Conservation (phyloP, 2,329 filamentous ascomycete genomes). For the Cladophialophora chaetospira region DNA sequence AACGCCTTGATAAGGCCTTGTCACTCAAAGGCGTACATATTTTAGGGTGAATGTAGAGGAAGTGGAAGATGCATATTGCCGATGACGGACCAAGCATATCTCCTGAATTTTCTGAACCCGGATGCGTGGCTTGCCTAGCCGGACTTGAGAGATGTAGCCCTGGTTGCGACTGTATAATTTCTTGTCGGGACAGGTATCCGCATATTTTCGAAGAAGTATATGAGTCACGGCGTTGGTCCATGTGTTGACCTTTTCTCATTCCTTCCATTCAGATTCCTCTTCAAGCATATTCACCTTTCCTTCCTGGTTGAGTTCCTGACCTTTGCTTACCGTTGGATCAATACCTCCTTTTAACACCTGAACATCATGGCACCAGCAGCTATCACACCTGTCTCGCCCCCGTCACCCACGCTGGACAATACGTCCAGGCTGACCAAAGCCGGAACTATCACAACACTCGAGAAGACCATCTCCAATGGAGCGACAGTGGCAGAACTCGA, state of each 20-base stretch:
- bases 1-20: conserved; percentile 14
- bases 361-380: conserved; percentile 29
- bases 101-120: background rate
- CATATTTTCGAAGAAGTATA: conserved; percentile 11
- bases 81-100: background rate
- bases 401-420: conserved; percentile 26
- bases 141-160: background rate
- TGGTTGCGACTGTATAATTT: background rate
- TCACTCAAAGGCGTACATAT: conserved; percentile 13
- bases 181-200: background rate
- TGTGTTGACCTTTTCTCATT: background rate
- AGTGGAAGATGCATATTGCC: background rate
- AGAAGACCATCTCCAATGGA: conserved; percentile 25
- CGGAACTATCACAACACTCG: conserved; percentile 28
- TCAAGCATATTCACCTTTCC: background rate
- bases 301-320: background rate
- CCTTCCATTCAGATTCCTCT: background rate
- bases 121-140: background rate
- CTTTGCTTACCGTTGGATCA: background rate
- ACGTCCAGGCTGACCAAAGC: conserved; percentile 31
- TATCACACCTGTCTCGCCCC: conserved; percentile 22
- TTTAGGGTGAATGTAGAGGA: conserved; percentile 4
- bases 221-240: conserved; percentile 20
- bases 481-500: conserved; percentile 39
- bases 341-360: background rate